phyloP scores from a whole-genome alignment of 2,329 filamentous ascomycete genomes.

The Lachnellula willkommii region DNA sequence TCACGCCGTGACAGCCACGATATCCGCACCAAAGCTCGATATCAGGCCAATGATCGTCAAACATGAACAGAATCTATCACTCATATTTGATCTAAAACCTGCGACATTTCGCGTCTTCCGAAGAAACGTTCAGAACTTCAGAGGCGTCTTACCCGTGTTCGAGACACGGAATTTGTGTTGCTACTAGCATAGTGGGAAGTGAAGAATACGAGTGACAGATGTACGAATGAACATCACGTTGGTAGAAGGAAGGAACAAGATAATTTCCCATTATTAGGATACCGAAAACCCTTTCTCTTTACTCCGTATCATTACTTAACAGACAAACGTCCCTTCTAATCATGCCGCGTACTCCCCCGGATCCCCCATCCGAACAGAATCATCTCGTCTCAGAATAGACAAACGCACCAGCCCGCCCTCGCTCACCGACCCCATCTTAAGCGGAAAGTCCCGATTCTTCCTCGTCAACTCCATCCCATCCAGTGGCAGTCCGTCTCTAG shows the following conservation, averaged over 20 bases:
- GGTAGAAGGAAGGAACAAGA: too few species aligned
- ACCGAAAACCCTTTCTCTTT: not conserved
- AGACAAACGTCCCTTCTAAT: not conserved
- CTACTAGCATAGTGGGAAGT: not conserved
- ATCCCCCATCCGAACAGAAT: not conserved
- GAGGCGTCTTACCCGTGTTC: not conserved
- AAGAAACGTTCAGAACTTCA: too few species aligned
- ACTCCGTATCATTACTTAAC: not conserved
- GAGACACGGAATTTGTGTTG: not conserved
- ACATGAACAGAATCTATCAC: not conserved
- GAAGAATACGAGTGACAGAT: not conserved
- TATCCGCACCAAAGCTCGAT: too few species aligned
- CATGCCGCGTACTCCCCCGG: not conserved
- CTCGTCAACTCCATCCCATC: not conserved
- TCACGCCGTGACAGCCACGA: too few species aligned
- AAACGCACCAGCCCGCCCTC: not conserved
- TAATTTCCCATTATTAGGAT: too few species aligned
- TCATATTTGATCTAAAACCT: not conserved
- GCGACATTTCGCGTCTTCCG: not conserved
- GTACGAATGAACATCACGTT: not conserved
- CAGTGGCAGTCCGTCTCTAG: not conserved
- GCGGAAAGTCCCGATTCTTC: constrained; percentile 1
- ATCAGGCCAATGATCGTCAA: too few species aligned
- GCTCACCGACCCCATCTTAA: constrained; percentile 1
- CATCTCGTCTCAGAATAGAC: not conserved